These are phyloP conservation scores for Aspergillus pseudoviridinutans DNA, from an alignment of 2,329 filamentous ascomycete genomes.

Conservation along the genomic window DNA sequence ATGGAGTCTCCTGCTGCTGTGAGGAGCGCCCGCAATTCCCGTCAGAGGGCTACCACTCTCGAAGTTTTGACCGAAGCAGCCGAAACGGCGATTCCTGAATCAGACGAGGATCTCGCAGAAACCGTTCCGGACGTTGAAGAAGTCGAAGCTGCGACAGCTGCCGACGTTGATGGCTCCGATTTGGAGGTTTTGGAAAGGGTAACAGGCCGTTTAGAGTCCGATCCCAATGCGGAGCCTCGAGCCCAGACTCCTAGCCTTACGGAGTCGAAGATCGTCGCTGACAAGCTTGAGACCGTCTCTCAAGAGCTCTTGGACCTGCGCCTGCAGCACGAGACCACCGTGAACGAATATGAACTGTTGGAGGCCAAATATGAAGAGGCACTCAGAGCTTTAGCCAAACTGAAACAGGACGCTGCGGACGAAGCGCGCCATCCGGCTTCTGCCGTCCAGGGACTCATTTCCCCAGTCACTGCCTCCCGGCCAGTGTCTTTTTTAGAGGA, in stretches of 20 bases:
- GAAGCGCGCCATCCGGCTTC: conserved; percentile 63
- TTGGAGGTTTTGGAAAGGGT: conserved; percentile 35
- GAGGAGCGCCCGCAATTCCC: conserved; percentile 21
- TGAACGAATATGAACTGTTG: conserved; percentile 76
- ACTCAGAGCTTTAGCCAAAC: conserved; percentile 71
- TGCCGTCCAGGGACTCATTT: conserved; percentile 39
- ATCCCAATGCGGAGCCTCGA: conserved; percentile 18
- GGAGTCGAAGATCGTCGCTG: conserved; percentile 79
- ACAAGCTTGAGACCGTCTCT: conserved; percentile 87
- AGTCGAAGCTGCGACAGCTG: conserved; percentile 14
- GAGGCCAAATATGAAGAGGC: conserved; percentile 89
- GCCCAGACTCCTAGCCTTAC: conserved; percentile 63
- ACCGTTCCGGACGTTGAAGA: conserved; percentile 27
- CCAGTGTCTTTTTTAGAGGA: conserved; percentile 84
- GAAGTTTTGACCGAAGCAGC: conserved; percentile 43
- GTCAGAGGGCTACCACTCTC: conserved; percentile 35
- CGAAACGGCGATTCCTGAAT: conserved; percentile 44
- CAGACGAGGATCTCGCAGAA: conserved; percentile 39
- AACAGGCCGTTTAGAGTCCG: conserved; percentile 24
- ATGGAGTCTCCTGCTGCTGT: conserved; percentile 10
- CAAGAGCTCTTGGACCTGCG: conserved; percentile 88
- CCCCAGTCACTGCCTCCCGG: conserved; percentile 44
- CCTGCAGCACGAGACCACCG: conserved; percentile 80
- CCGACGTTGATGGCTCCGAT: conserved; percentile 28
- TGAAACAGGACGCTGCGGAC: conserved; percentile 75